Percentiles rank a stretch among this genome's conserved stretches.
Conservation (phyloP, 2,329 filamentous ascomycete genomes). For the Rugonectria rugulosa region DNA sequence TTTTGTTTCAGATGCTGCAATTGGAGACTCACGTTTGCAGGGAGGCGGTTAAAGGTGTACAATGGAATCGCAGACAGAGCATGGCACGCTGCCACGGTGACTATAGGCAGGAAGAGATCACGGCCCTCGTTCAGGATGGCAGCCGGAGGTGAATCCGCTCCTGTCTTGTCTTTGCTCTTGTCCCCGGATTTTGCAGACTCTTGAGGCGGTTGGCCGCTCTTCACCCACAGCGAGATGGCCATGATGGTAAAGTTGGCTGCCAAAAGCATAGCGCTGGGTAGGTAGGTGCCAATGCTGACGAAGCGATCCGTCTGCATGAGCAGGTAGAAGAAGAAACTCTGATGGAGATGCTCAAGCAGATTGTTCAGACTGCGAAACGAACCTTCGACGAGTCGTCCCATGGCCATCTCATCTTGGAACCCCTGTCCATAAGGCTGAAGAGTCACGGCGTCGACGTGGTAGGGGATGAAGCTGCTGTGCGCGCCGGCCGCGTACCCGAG, state of each 20-base stretch:
- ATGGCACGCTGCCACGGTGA: conserved; percentile 76
- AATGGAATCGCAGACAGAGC: conserved; percentile 81
- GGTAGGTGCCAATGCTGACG: conserved; percentile 96
- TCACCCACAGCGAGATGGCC: conserved; percentile 92
- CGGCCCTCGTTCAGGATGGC: conserved; percentile 58
- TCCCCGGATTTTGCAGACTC: conserved; percentile 19
- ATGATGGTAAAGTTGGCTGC: conserved; percentile 96
- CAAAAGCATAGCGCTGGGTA: conserved; percentile 96
- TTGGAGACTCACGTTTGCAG: conserved; percentile 64
- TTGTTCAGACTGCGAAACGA: conserved; percentile 96
- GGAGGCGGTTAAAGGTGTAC: conserved; percentile 82
- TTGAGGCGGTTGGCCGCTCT: conserved; percentile 71
- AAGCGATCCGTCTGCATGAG: conserved; percentile 92
- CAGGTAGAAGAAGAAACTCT: conserved; percentile 99
- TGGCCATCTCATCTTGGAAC: conserved; percentile 97
- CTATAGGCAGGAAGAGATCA: conserved; percentile 75
- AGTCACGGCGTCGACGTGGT: conserved; percentile 96
- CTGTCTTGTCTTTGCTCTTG: conserved; percentile 36
- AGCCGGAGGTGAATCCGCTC: conserved; percentile 36
- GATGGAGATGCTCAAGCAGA: conserved; percentile 92
- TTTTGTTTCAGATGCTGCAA: not conserved
- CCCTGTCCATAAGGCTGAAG: conserved; percentile 88
- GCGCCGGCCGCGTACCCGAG: conserved; percentile 88
- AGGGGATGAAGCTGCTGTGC: conserved; percentile 96
- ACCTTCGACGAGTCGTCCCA: conserved; percentile 89